These are phyloP conservation scores for Taxillus chinensis DNA, from an alignment of 164 flowering plant genomes.

Conservation along the genomic window DNA sequence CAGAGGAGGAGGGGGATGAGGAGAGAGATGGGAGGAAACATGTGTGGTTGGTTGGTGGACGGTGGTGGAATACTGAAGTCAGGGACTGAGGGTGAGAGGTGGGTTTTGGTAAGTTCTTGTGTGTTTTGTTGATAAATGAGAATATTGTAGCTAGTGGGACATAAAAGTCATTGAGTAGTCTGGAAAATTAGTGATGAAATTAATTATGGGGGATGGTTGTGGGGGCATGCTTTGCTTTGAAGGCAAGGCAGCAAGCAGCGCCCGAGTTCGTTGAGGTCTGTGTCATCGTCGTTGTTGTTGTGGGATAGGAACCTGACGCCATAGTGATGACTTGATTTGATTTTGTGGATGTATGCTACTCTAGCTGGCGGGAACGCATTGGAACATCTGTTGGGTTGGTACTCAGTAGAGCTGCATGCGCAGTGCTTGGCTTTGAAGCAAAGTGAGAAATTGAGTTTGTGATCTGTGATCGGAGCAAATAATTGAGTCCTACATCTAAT, in stretches of 20 bases:
- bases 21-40: constrained; percentile 5
- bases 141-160: not conserved
- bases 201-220: too few relatives aligned
- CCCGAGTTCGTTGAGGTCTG: too few relatives aligned
- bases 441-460: constrained; percentile 2
- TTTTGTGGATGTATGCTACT: constrained; percentile 8
- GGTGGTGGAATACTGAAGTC: not conserved
- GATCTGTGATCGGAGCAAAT: too few relatives aligned
- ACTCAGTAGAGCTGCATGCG: not conserved
- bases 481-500: too few relatives aligned
- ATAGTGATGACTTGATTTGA: not conserved
- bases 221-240: constrained; percentile 35
- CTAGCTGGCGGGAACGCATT: not conserved
- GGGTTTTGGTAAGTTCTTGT: not conserved
- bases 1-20: constrained; percentile 11
- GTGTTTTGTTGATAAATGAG: not conserved
- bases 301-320: too few relatives aligned
- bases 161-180: not conserved
- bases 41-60: constrained; percentile 12
- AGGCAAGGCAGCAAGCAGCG: constrained; percentile 20
- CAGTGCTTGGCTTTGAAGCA: constrained; percentile 20
- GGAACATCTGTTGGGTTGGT: not conserved
- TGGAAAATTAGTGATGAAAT: not conserved
- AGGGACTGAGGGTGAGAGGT: not conserved
- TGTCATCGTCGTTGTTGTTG: too few relatives aligned